These are phyloP conservation scores for Fusarium irregulare DNA, from an alignment of 2,329 filamentous ascomycete species.

Conservation along the genomic window DNA sequence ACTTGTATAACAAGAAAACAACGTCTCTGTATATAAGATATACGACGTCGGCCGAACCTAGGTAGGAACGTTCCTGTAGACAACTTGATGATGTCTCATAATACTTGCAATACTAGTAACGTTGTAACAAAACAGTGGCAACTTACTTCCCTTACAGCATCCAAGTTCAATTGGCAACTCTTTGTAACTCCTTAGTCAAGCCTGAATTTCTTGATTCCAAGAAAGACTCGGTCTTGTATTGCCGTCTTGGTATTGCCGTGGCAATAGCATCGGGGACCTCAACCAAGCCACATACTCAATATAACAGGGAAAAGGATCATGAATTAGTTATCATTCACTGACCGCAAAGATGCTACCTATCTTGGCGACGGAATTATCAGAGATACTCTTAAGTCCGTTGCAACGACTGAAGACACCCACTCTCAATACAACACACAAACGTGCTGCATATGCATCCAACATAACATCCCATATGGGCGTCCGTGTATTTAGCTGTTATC, in stretches of 20 bases:
- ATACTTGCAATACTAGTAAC: neutral
- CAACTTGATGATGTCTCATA: neutral
- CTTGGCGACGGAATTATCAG: constrained; percentile 2
- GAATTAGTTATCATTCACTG: neutral
- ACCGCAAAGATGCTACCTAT: neutral
- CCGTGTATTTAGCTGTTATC: neutral
- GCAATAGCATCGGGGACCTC: neutral
- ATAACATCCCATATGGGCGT: neutral
- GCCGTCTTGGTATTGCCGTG: neutral
- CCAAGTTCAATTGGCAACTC: too few relatives aligned
- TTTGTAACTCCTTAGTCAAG: neutral
- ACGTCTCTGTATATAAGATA: neutral
- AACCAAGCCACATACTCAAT: neutral
- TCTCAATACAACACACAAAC: neutral
- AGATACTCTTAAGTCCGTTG: constrained; percentile 10
- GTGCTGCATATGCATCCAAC: neutral
- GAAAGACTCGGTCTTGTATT: neutral
- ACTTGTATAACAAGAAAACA: neutral
- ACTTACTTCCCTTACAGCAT: neutral
- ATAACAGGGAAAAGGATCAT: neutral
- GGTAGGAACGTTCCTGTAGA: neutral
- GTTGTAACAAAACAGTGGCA: neutral
- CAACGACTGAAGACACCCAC: neutral
- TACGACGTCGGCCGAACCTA: neutral
- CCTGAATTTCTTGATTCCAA: neutral